Conservation (phyloP, 345 rosid species). For the Eucalyptus tenuipes region DNA sequence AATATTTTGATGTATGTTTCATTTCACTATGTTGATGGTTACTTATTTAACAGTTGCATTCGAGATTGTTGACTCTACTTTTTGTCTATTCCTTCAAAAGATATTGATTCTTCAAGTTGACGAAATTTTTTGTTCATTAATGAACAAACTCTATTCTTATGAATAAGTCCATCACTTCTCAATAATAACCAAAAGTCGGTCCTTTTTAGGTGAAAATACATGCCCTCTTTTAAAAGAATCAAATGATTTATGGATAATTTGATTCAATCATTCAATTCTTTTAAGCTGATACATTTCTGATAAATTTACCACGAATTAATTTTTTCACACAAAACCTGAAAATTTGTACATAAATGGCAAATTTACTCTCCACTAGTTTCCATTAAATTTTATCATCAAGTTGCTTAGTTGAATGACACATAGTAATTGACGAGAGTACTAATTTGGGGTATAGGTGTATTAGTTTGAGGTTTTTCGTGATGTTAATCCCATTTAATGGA, state of each 20-base stretch:
- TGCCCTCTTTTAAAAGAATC: not conserved
- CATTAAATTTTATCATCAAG: too few relatives aligned
- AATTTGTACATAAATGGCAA: too few relatives aligned
- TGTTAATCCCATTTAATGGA: too few relatives aligned
- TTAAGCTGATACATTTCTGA: too few relatives aligned
- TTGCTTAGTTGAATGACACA: too few relatives aligned
- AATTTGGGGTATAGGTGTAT: too few relatives aligned
- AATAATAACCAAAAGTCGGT: not conserved
- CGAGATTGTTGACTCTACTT: not conserved
- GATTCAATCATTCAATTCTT: not conserved
- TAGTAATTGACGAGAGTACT: too few relatives aligned
- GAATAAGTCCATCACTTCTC: not conserved
- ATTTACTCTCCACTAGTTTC: accelerated
- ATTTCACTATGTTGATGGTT: not conserved
- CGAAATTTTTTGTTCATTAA: not conserved
- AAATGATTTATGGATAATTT: not conserved
- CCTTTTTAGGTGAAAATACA: not conserved
- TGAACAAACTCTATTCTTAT: not conserved
- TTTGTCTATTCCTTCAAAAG: not conserved
- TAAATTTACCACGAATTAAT: too few relatives aligned
- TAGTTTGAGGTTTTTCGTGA: too few relatives aligned
- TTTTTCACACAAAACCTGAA: too few relatives aligned
- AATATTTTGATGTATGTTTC: too few relatives aligned
- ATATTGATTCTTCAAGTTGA: not conserved
- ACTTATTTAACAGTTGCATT: not conserved